Percentiles rank a stretch among this genome's conserved stretches.
These are phyloP conservation scores for Saccharomycopsis hybrid DNA, from an alignment of 1,139 yeast species.

Conservation along the genomic window DNA sequence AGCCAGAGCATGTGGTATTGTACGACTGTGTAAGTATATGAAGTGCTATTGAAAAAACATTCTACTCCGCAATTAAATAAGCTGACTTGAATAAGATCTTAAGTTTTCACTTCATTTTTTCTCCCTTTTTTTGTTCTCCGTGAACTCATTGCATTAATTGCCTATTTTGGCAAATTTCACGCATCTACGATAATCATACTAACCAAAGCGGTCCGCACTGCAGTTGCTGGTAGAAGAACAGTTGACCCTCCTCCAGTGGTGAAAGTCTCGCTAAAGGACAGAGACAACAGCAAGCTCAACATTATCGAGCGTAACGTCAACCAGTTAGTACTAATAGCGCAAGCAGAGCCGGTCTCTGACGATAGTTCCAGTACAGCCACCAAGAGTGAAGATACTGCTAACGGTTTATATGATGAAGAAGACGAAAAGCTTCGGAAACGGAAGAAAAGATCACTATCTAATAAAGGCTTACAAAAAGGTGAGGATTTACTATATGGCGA, in stretches of 20 bases:
- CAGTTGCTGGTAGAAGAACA: slow-evolving; percentile 16
- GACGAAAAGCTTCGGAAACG: not conserved
- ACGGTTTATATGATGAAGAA: not conserved
- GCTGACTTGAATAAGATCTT: too few species aligned
- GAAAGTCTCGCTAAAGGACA: slow-evolving; percentile 7
- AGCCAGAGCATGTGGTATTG: slow-evolving; percentile 18
- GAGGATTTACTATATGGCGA: slow-evolving; percentile 7
- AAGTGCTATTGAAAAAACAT: too few species aligned
- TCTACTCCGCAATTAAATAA: too few species aligned
- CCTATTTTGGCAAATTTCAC: too few species aligned
- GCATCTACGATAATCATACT: too few species aligned
- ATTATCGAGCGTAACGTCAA: slow-evolving; percentile 10
- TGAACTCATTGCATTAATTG: too few species aligned
- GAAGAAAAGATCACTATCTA: too few species aligned
- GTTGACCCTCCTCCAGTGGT: slow-evolving; percentile 19
- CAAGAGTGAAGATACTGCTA: not conserved
- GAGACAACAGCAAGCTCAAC: not conserved
- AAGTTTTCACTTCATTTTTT: too few species aligned
- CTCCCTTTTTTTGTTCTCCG: too few species aligned
- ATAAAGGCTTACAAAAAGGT: not conserved
- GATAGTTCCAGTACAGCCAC: not conserved
- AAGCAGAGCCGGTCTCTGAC: slow-evolving; percentile 6
- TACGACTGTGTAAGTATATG: slow-evolving; percentile 9
- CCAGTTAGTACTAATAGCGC: slow-evolving; percentile 11
- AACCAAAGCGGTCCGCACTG: too few species aligned